Conservation (phyloP, 2,329 filamentous ascomycete species). For the Colletotrichum sp. region DNA sequence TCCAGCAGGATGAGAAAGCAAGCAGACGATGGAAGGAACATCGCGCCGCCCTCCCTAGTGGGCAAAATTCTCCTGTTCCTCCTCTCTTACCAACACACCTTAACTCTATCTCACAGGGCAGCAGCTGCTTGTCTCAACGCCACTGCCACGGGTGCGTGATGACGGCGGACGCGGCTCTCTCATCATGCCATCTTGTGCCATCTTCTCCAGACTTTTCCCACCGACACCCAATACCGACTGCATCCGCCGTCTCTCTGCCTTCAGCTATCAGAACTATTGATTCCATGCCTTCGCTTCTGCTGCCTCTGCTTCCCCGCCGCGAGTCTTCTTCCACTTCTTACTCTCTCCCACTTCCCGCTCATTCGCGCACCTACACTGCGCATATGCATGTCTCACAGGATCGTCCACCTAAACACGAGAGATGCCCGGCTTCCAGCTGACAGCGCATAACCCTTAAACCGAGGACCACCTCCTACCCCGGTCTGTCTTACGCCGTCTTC, state of each 20-base stretch:
- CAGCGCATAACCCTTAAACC: not conserved
- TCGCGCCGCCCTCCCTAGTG: not conserved
- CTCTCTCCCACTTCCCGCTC: not conserved
- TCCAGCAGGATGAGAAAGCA: not conserved
- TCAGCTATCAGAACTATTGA: not conserved
- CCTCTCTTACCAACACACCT: not conserved
- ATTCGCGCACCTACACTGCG: not conserved
- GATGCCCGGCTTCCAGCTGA: not conserved
- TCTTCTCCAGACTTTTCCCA: not conserved
- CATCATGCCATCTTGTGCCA: not conserved
- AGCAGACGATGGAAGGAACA: not conserved
- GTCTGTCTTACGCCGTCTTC: not conserved
- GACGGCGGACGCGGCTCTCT: not conserved
- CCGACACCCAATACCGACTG: not conserved
- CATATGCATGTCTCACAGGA: conserved; percentile 7
- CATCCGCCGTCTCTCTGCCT: not conserved
- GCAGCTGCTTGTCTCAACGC: not conserved
- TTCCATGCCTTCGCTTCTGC: not conserved
- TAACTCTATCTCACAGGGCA: not conserved
- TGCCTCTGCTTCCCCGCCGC: not conserved
- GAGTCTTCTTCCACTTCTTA: not conserved
- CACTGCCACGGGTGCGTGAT: not conserved
- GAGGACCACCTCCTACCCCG: not conserved
- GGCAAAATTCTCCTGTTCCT: not conserved
- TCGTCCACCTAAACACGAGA: not conserved